phyloP scores from a whole-genome alignment of 805 yeast species.

The Starmerella khaoyaiensis region DNA sequence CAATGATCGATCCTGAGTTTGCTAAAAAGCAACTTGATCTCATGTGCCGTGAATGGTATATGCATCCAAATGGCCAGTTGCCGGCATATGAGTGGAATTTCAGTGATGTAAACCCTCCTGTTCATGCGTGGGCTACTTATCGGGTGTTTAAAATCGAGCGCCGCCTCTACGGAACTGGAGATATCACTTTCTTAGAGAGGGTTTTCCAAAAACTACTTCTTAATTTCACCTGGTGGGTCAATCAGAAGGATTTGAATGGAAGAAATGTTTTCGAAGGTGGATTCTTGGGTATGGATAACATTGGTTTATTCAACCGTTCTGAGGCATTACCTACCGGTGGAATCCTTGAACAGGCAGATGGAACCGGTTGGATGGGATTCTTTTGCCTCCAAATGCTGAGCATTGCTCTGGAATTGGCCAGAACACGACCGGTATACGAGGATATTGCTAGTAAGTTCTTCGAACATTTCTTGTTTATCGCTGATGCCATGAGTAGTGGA shows the following conservation, averaged over 20 bases:
- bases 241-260: constrained; percentile 75
- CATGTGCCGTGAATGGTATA: constrained; percentile 86
- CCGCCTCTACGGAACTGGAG: constrained; percentile 70
- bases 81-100: constrained; percentile 97
- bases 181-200: constrained; percentile 72
- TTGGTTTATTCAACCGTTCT: constrained; percentile 82
- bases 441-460: constrained; percentile 89
- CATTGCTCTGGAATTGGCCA: constrained; percentile 81
- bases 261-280: constrained; percentile 91
- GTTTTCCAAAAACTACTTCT: constrained; percentile 81
- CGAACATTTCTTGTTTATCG: constrained; percentile 81
- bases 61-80: constrained; percentile 96
- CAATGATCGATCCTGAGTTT: constrained; percentile 86
- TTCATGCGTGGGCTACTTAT: constrained; percentile 90
- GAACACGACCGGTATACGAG: constrained; percentile 73
- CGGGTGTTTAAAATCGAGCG: constrained; percentile 79
- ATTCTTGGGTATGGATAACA: constrained; percentile 81
- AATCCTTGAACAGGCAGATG: constrained; percentile 79
- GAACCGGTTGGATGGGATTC: constrained; percentile 97
- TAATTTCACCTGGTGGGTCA: constrained; percentile 97
- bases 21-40: constrained; percentile 80
- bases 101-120: constrained; percentile 92
- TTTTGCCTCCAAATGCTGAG: constrained; percentile 81
- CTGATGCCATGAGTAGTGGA: constrained; percentile 80
- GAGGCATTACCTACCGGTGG: constrained; percentile 93